These are phyloP conservation scores for Trypanosoma caninum DNA, from an alignment of 208 protist genomes.

Conservation along the genomic window DNA sequence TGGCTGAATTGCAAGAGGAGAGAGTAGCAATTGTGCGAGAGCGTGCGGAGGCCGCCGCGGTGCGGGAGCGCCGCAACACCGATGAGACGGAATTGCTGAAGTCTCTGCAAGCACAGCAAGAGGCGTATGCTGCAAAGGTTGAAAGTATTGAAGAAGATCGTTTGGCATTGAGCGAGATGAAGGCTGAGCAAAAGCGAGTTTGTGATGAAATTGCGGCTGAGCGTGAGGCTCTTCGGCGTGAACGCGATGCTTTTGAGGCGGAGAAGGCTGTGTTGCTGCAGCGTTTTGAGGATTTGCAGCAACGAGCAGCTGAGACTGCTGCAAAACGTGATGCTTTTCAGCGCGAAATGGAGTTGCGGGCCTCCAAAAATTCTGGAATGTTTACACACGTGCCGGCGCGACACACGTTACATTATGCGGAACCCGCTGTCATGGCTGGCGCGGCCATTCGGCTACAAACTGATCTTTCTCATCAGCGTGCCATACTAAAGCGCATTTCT, in stretches of 20 bases:
- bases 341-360: conserved; percentile 41
- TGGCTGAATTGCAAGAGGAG: conserved; percentile 77
- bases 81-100: conserved; percentile 73
- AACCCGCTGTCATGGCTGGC: background rate
- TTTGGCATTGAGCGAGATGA: conserved; percentile 42
- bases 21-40: conserved; percentile 62
- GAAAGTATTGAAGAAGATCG: conserved; percentile 69
- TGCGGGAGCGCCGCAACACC: conserved; percentile 72
- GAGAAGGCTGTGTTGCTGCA: conserved; percentile 74
- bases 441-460: conserved; percentile 66
- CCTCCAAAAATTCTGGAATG: conserved; percentile 10
- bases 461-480: conserved; percentile 78
- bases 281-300: conserved; percentile 63
- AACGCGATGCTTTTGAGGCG: conserved; percentile 74
- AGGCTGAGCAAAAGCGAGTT: conserved; percentile 52
- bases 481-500: conserved; percentile 60
- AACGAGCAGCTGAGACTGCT: conserved; percentile 64
- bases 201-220: conserved; percentile 46
- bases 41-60: conserved; percentile 62
- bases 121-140: conserved; percentile 61
- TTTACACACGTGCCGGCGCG: background rate
- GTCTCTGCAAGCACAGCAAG: conserved; percentile 68
- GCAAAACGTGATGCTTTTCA: conserved; percentile 53
- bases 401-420: conserved; percentile 2
- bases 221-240: conserved; percentile 55